Conservation (phyloP, 1,284 basidiomycete genomes). For the Leccinum fallax region DNA sequence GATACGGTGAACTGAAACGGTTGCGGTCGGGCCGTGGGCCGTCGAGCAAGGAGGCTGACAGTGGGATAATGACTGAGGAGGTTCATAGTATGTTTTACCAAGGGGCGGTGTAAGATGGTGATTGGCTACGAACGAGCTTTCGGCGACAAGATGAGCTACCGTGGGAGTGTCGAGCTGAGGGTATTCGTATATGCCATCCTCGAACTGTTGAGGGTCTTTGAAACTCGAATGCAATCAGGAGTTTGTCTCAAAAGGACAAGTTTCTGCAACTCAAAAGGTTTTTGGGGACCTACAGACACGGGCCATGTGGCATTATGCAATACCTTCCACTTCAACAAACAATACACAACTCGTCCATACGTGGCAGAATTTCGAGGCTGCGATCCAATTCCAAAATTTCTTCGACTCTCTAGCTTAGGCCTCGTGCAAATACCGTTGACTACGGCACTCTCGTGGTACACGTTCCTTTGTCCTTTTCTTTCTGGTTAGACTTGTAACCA, state of each 20-base stretch:
- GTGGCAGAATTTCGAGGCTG: background rate
- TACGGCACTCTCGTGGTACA: constrained; percentile 2
- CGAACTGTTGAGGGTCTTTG: background rate
- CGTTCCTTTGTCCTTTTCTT: constrained; percentile 8
- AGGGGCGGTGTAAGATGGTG: background rate
- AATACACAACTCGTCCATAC: constrained; percentile 18
- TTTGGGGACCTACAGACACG: no score
- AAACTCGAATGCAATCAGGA: background rate
- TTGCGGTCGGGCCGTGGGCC: background rate
- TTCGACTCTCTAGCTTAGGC: background rate
- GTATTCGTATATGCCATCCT: no score
- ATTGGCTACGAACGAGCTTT: background rate
- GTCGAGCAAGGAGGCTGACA: background rate
- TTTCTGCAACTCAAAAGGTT: background rate
- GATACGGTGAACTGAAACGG: background rate
- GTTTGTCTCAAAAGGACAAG: background rate
- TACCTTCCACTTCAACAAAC: constrained; percentile 13
- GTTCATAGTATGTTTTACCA: no score
- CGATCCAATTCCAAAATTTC: background rate
- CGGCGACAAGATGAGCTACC: background rate
- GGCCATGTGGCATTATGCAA: background rate
- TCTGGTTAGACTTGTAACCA: background rate
- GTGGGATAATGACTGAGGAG: background rate
- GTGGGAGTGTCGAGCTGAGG: no score
- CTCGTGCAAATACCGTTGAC: background rate